Evolutionary conservation across 106 monocot species (phyloP), one percentile per base, ranked within the genome.

Genomic region (Dendrobium catenatum): DNA sequence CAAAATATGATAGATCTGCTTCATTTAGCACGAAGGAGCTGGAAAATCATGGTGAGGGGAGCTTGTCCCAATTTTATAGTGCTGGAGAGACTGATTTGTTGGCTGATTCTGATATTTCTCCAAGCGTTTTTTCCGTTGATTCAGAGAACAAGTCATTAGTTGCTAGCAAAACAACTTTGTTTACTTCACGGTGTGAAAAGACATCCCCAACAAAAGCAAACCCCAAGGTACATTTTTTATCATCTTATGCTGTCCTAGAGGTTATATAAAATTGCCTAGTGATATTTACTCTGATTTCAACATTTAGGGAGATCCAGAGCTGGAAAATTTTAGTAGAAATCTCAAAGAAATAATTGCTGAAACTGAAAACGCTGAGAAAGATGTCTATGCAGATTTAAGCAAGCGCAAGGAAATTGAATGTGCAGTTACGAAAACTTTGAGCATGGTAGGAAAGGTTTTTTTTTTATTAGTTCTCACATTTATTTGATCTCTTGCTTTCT

Each of bases 381-480:
- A 70, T 54, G 84, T 91, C 37, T 84, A 82, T 82, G 16, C 17
- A 73, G 88, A 91, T 41, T 73, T 84, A 29, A 26, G 72, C 22
- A 89, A 76, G 77, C 72, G 86, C 15, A 89, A 76, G 72, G 68
- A 86, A 58, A 40, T 86, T 76, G 90, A 95, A 85, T 81, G 64
- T 67, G 83, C 84, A 77, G 64, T 46, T 49, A 6, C 48, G 3
- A 77, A 87, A 84, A 87, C 84, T 73, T 51, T 82, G 17, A 80
- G 79, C 40, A 82, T 68, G 83, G 89, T 94, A 76, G 41, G 78
- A 37, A 48, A 48, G 47, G 77, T 78, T 24, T 41, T 42, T 24
- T 41, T 42, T 61, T 29, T 6, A 9, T 27, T 68, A 10, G 22
- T 68, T 10, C 24, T 68, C 68, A 68, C 10, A 68, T 48, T 48